Base-by-base conservation (phyloP, 1,139 yeast species). In the Dujonia santamariae region DNA sequence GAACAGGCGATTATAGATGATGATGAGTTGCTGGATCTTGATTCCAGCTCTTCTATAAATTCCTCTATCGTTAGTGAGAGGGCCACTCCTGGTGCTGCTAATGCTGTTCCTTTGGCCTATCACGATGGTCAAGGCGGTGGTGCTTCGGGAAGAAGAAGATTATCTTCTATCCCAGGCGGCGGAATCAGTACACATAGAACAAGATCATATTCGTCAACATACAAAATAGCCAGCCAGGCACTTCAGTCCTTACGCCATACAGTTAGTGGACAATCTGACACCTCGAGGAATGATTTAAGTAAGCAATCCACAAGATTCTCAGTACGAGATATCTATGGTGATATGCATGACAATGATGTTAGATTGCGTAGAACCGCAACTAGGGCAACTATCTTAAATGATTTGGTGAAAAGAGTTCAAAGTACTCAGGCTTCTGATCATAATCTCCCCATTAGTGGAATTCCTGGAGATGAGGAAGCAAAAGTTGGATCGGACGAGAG, bases 291-390 rank as follows among this genome's bases (percentile, higher is more conserved):
- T 6, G 18, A 21, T 11, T 20, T 36, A 4, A 19, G 30, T 17
- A 11, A 34, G 6, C 36, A 36, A 30, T 34, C 42, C 1, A 45
- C 58, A 2, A 38, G 47, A 17, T 60, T 48, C 40, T 50, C 67
- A 1, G 59, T 57, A 7, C 55, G 53, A 32, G 67, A 62, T 19
- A 63, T 65, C 14, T 65, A 54, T 39, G 68, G 70, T 3, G 64
- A 57, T 38, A 46, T 63, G 43, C 44, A 51, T 30, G 49, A 56
- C 17, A 49, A 51, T 14, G 60, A 56, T 28, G 63, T 66, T 25
- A 46, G 53, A 7, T 40, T 66, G 24, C 59, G 56, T 32, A 53
- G 78, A 39, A 59, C 64, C 2, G 56, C 50, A 27, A 61, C 76
- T 0, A 57, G 66, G 36, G 50, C 48, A 15, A 65, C 72, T 8